Conservation (phyloP, 2,329 filamentous ascomycete genomes). For the Monosporascus sp. region DNA sequence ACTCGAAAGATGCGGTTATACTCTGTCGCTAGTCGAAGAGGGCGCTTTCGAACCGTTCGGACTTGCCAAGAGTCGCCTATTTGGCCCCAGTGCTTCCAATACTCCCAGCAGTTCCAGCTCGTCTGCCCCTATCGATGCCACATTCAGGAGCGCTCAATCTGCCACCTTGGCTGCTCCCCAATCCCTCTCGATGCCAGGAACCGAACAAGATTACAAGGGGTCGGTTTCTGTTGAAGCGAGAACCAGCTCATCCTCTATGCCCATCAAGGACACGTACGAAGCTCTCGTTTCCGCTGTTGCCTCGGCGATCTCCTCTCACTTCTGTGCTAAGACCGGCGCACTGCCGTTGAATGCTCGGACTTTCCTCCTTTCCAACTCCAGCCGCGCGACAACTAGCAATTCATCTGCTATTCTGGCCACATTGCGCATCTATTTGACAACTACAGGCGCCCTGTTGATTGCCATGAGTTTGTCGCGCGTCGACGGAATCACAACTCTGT, state of each 20-base stretch:
- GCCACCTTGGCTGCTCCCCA: slow-evolving; percentile 22
- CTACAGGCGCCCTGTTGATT: slow-evolving; percentile 47
- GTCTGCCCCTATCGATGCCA: slow-evolving; percentile 33
- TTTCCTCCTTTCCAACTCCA: slow-evolving; percentile 37
- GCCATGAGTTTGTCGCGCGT: slow-evolving; percentile 43
- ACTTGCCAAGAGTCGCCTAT: slow-evolving; percentile 39
- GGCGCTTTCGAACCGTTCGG: slow-evolving; percentile 44
- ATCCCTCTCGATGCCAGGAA: slow-evolving; percentile 8
- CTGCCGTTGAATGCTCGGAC: slow-evolving; percentile 50
- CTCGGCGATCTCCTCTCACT: slow-evolving; percentile 42
- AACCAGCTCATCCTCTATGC: slow-evolving; percentile 24
- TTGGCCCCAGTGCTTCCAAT: slow-evolving; percentile 33
- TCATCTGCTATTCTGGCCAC: slow-evolving; percentile 38
- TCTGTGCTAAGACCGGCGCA: slow-evolving; percentile 43
- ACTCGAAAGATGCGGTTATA: slow-evolving; percentile 39
- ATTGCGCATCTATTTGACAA: slow-evolving; percentile 50
- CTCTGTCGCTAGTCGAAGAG: slow-evolving; percentile 41
- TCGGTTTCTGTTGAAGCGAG: slow-evolving; percentile 26
- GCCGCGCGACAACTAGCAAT: slow-evolving; percentile 24
- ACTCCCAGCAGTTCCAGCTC: slow-evolving; percentile 40
- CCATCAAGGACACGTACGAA: slow-evolving; percentile 44
- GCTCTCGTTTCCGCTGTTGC: slow-evolving; percentile 49
- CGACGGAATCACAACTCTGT: slow-evolving; percentile 40
- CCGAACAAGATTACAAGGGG: slow-evolving; percentile 27
- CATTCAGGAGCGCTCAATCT: slow-evolving; percentile 26